phyloP scores from a whole-genome alignment of 495 filamentous ascomycete species.

The Paragyromitra xinjiangensis region DNA sequence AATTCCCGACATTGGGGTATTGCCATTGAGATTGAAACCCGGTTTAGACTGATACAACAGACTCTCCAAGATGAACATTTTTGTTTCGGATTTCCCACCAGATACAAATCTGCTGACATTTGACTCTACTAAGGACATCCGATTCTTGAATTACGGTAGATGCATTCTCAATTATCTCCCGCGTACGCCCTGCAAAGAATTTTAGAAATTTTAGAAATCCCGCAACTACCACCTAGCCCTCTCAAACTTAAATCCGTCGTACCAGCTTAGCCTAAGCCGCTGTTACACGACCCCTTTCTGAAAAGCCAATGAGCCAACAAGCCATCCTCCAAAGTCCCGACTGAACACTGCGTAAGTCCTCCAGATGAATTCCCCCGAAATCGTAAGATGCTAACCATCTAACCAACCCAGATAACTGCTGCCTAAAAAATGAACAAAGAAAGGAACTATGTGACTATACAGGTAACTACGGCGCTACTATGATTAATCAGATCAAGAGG shows the following conservation, averaged over 20 bases:
- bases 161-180: slow-evolving; percentile 6
- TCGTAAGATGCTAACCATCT: slow-evolving; percentile 2
- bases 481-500: neutral
- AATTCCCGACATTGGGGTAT: neutral
- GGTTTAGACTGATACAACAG: neutral
- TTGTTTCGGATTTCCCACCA: neutral
- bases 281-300: slow-evolving; percentile 35
- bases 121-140: slow-evolving; percentile 9
- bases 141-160: slow-evolving; percentile 7
- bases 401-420: neutral
- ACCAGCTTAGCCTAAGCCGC: slow-evolving; percentile 24
- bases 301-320: slow-evolving; percentile 2
- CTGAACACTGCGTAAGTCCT: neutral
- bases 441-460: slow-evolving; percentile 9
- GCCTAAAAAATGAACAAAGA: slow-evolving; percentile 4
- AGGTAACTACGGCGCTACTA: slow-evolving; percentile 13
- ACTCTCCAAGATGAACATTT: neutral
- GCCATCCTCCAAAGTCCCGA: slow-evolving; percentile 4
- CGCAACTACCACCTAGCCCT: slow-evolving; percentile 18
- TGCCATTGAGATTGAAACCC: neutral
- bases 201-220: slow-evolving; percentile 22
- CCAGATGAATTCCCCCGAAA: slow-evolving; percentile 3
- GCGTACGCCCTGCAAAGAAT: slow-evolving; percentile 8
- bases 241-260: slow-evolving; percentile 29
- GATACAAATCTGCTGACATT: neutral